A percentile compares a stretch with the other conserved stretches of the same genome.
These are phyloP conservation scores for Geosmithia flava DNA, from an alignment of 2,329 filamentous ascomycete species.

Conservation along the genomic window DNA sequence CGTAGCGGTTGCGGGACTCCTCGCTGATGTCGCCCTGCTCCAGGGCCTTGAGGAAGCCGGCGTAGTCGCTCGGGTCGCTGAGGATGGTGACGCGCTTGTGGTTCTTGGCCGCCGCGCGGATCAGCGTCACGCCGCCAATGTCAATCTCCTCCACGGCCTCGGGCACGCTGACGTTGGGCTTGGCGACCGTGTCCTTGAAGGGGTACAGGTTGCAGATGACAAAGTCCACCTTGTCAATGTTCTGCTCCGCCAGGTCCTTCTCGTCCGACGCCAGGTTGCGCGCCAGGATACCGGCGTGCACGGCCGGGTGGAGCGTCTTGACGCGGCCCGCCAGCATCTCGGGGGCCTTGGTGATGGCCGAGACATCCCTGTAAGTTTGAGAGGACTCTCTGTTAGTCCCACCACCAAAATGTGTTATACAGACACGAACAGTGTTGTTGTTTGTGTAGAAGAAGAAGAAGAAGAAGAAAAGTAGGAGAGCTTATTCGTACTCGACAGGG, in stretches of 20 bases:
- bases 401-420: no score
- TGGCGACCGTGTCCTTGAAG: conserved; percentile 96
- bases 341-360: conserved; percentile 89
- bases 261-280: conserved; percentile 91
- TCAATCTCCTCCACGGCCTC: conserved; percentile 99
- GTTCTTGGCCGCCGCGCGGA: conserved; percentile 96
- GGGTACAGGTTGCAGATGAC: conserved; percentile 98
- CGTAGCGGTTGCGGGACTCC: conserved; percentile 74
- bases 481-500: conserved; percentile 65
- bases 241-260: conserved; percentile 90
- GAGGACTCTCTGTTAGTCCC: not conserved
- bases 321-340: conserved; percentile 81
- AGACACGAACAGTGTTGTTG: not conserved
- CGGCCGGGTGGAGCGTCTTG: conserved; percentile 94
- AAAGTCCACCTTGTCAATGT: conserved; percentile 89
- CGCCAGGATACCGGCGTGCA: conserved; percentile 83
- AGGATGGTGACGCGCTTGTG: conserved; percentile 92
- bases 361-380: conserved; percentile 61
- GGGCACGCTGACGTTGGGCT: conserved; percentile 91
- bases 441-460: not conserved
- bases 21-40: conserved; percentile 79
- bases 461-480: not conserved
- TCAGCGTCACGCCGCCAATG: conserved; percentile 92
- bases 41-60: conserved; percentile 85
- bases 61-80: conserved; percentile 86